phyloP scores from a whole-genome alignment of 371 early-diverging fungal species.

The Encephalitozoon hellem region DNA sequence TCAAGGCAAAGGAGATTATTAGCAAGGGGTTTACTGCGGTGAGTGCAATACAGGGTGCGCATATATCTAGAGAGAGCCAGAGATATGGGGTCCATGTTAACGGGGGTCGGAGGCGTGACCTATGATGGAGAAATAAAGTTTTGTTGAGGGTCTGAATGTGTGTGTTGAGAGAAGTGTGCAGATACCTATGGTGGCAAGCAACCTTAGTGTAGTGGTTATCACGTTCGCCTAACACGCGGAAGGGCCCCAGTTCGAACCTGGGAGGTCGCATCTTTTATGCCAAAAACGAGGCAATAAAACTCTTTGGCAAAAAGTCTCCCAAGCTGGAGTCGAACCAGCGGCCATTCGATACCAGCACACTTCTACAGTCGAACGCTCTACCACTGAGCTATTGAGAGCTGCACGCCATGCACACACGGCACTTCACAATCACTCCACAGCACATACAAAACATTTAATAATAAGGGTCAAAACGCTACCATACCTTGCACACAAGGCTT shows the following conservation, averaged over 20 bases:
- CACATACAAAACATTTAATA: neutral
- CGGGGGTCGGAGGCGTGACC: neutral
- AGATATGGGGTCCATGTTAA: neutral
- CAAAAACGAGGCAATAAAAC: no score
- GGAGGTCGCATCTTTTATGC: conserved; percentile 64
- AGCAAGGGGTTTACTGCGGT: neutral
- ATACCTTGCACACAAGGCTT: neutral
- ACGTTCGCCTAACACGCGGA: conserved; percentile 79
- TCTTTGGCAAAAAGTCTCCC: conserved; percentile 61
- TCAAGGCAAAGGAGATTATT: neutral
- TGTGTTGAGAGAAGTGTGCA: no score
- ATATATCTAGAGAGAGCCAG: neutral
- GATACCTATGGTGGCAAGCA: no score
- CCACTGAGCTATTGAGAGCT: conserved; percentile 61
- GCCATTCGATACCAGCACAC: conserved; percentile 56
- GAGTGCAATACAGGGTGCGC: conserved; percentile 6
- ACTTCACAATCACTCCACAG: neutral
- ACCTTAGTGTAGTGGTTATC: conserved; percentile 81
- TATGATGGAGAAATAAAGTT: neutral
- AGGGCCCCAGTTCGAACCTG: conserved; percentile 72
- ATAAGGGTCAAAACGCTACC: neutral
- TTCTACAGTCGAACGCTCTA: conserved; percentile 62
- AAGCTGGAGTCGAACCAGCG: conserved; percentile 62
- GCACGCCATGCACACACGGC: neutral
- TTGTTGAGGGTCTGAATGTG: neutral